Percentiles rank a stretch among this genome's conserved stretches.
Evolutionary conservation across 2,329 filamentous ascomycete species (phyloP).

Genomic region (Endoconidiophora laricicola): DNA sequence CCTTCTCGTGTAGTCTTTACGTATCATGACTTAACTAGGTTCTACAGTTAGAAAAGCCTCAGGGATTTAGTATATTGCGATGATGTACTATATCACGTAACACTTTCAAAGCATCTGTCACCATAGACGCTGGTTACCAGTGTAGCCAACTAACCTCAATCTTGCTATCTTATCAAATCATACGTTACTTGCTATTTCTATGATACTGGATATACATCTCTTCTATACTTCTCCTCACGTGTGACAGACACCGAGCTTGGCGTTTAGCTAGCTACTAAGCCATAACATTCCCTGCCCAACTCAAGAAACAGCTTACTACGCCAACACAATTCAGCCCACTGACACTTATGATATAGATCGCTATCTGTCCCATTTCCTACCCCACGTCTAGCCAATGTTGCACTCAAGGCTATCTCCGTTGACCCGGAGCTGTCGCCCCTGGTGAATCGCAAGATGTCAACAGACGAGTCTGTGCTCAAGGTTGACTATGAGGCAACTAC

Average conservation of each 20-base stretch:
- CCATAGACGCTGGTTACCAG: neutral
- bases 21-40: too few species aligned
- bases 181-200: too few species aligned
- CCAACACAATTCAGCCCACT: constrained; percentile 14
- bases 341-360: constrained; percentile 30
- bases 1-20: neutral
- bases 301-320: neutral
- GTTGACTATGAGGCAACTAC: constrained; percentile 77
- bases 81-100: too few species aligned
- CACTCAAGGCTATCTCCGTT: constrained; percentile 60
- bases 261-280: too few species aligned
- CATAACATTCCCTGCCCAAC: neutral
- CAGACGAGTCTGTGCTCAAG: constrained; percentile 40
- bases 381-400: constrained; percentile 57
- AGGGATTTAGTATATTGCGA: too few species aligned
- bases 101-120: neutral
- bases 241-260: neutral
- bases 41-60: too few species aligned
- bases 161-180: too few species aligned
- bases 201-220: neutral
- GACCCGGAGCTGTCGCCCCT: constrained; percentile 79
- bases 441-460: constrained; percentile 54
- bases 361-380: constrained; percentile 71
- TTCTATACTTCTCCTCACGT: neutral
- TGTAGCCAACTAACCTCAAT: too few species aligned